A percentile compares a stretch with the other conserved stretches of the same genome.
Evolutionary conservation across 495 filamentous ascomycete genomes (phyloP).

Genomic region (Talaromyces trachyspermus): DNA sequence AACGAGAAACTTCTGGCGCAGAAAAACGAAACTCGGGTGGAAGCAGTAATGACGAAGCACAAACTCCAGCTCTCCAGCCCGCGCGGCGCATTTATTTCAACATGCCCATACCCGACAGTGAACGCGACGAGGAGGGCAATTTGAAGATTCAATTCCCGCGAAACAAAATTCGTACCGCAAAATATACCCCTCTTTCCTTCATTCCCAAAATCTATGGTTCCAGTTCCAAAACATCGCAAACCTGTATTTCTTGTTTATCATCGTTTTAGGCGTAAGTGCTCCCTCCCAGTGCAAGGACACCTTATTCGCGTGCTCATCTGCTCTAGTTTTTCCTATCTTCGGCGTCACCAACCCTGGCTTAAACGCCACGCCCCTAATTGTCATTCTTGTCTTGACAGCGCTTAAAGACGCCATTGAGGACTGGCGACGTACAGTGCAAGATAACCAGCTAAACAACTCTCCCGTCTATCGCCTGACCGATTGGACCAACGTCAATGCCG

Average conservation of each 20-base stretch:
- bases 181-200: slow-evolving; percentile 94
- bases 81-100: slow-evolving; percentile 76
- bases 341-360: slow-evolving; percentile 85
- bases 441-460: slow-evolving; percentile 94
- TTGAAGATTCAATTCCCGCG: slow-evolving; percentile 63
- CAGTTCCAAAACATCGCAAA: slow-evolving; percentile 99
- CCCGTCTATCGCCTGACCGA: slow-evolving; percentile 82
- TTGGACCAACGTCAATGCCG: slow-evolving; percentile 90
- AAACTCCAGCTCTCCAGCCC: slow-evolving; percentile 19
- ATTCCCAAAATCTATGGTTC: slow-evolving; percentile 91
- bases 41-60: slow-evolving; percentile 17
- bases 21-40: slow-evolving; percentile 62
- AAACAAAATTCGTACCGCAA: slow-evolving; percentile 97
- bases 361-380: slow-evolving; percentile 84
- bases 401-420: slow-evolving; percentile 98
- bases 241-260: slow-evolving; percentile 94
- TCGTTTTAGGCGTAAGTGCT: slow-evolving; percentile 77
- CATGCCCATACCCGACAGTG: slow-evolving; percentile 65
- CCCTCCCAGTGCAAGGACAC: not conserved
- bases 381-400: slow-evolving; percentile 86
- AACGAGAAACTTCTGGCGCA: slow-evolving; percentile 44
- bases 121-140: slow-evolving; percentile 75
- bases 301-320: too few species aligned
- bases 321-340: slow-evolving; percentile 93
- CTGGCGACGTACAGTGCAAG: slow-evolving; percentile 84